Evolutionary conservation across 202 grass and related monocot species (phyloP).

Genomic region (Zizania palustris): DNA sequence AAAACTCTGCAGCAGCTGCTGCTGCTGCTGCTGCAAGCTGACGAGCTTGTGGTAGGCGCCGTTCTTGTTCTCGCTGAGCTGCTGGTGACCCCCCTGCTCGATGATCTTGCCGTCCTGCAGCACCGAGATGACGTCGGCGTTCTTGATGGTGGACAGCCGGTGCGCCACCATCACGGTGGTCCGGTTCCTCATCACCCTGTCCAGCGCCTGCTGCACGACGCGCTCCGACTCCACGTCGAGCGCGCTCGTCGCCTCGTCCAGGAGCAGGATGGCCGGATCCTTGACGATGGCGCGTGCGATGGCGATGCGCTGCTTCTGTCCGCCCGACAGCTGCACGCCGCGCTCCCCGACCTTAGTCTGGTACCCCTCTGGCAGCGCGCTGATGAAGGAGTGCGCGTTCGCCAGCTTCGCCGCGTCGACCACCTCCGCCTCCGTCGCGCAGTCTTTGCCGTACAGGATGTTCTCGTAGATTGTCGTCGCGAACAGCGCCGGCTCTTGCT

Average conservation of each 20-base stretch:
- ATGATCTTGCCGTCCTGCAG: conserved; percentile 91
- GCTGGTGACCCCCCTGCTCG: conserved; percentile 75
- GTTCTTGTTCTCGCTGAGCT: conserved; percentile 66
- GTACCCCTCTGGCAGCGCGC: conserved; percentile 88
- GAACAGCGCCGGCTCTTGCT: conserved; percentile 93
- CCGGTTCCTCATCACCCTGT: conserved; percentile 90
- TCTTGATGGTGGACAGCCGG: conserved; percentile 85
- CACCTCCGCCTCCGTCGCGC: conserved; percentile 73
- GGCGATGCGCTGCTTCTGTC: conserved; percentile 95
- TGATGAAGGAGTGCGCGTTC: conserved; percentile 98
- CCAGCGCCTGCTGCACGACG: conserved; percentile 87
- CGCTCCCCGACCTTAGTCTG: conserved; percentile 85
- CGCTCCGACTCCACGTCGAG: conserved; percentile 90
- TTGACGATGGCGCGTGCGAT: conserved; percentile 90
- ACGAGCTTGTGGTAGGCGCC: conserved; percentile 90
- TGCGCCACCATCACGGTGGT: conserved; percentile 93
- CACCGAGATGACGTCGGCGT: conserved; percentile 89
- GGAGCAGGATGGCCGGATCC: conserved; percentile 71
- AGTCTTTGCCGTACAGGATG: conserved; percentile 93
- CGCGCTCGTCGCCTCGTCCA: conserved; percentile 85
- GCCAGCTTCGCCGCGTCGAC: conserved; percentile 82
- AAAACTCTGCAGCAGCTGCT: conserved; percentile 45
- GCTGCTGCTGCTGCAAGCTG: conserved; percentile 75
- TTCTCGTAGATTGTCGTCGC: conserved; percentile 91
- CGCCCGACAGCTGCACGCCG: conserved; percentile 88